Evolutionary conservation across 148 eudicot species (phyloP).

Genomic region (Rhododendron henanense): DNA sequence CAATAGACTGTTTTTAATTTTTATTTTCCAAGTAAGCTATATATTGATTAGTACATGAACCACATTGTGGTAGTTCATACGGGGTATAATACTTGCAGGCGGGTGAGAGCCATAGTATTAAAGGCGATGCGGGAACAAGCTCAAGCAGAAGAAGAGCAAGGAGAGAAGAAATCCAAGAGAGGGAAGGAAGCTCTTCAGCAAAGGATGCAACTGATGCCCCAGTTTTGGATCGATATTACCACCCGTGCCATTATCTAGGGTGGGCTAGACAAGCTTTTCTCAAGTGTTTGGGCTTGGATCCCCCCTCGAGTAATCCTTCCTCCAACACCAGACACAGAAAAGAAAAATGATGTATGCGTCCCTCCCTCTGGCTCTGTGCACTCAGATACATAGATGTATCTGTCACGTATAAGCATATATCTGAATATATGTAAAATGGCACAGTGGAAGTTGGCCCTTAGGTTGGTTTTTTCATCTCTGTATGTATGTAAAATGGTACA

Average conservation of each 20-base stretch:
- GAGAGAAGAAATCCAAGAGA: constrained; percentile 29
- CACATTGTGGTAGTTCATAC: too few species aligned
- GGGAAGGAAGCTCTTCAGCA: constrained; percentile 21
- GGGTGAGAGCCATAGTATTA: constrained; percentile 16
- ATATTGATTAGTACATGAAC: too few species aligned
- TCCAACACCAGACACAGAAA: constrained; percentile 12
- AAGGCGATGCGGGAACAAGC: constrained; percentile 20
- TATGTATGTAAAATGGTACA: not conserved
- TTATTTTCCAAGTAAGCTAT: not conserved
- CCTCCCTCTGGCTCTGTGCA: constrained; percentile 1
- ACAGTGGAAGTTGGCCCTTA: not conserved
- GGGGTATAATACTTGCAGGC: constrained; percentile 20
- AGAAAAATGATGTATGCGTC: constrained; percentile 13
- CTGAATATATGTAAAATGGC: not conserved
- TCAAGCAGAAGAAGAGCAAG: constrained; percentile 23
- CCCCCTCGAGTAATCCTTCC: constrained; percentile 5
- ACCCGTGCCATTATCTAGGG: constrained; percentile 47
- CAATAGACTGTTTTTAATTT: not conserved
- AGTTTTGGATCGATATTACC: constrained; percentile 22
- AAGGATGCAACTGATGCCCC: constrained; percentile 20
- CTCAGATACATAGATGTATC: not conserved
- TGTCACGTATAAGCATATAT: not conserved
- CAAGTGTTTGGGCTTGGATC: constrained; percentile 30
- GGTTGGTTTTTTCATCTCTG: not conserved
- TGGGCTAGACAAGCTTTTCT: constrained; percentile 65